These are phyloP conservation scores for Aplosporella prunicola DNA, from an alignment of 2,329 filamentous ascomycete species.

Conservation along the genomic window DNA sequence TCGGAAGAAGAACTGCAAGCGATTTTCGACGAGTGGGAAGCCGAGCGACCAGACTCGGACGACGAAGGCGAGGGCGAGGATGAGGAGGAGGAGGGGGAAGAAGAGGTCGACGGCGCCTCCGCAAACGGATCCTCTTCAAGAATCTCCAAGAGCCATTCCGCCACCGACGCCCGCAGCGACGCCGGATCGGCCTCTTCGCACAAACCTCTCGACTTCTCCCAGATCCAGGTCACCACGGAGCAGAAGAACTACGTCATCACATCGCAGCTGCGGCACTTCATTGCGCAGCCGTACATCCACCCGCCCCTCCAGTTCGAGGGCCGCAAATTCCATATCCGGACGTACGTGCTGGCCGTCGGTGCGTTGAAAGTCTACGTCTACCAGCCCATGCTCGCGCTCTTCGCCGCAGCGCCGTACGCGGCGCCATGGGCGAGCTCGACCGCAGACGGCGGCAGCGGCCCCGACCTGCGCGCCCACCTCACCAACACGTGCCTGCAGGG, in stretches of 20 bases:
- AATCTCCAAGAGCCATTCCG: conserved; percentile 18
- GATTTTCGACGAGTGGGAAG: conserved; percentile 92
- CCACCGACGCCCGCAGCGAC: conserved; percentile 34
- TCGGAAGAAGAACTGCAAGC: conserved; percentile 71
- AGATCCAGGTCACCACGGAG: conserved; percentile 16
- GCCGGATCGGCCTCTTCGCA: not conserved
- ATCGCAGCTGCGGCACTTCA: conserved; percentile 88
- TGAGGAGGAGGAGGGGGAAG: conserved; percentile 28
- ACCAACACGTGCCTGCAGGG: conserved; percentile 93
- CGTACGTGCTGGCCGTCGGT: conserved; percentile 77
- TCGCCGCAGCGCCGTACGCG: conserved; percentile 65
- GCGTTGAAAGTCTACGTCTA: conserved; percentile 78
- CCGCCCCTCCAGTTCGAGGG: conserved; percentile 64
- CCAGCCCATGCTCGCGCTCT: conserved; percentile 83
- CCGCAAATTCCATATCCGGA: conserved; percentile 90
- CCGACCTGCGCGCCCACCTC: conserved; percentile 64
- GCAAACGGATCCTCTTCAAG: conserved; percentile 21
- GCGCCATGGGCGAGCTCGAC: conserved; percentile 45
- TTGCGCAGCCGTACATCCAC: conserved; percentile 90
- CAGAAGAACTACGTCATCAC: conserved; percentile 56
- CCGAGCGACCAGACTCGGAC: conserved; percentile 53
- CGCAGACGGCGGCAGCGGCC: conserved; percentile 22
- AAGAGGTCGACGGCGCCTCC: conserved; percentile 19
- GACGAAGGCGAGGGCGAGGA: conserved; percentile 49
- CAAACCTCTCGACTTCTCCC: not conserved